Percentiles rank a stretch among this genome's conserved stretches.
Conservation (phyloP, 108 stramenopile genomes). For the Pseudonitzschia multiseries region DNA sequence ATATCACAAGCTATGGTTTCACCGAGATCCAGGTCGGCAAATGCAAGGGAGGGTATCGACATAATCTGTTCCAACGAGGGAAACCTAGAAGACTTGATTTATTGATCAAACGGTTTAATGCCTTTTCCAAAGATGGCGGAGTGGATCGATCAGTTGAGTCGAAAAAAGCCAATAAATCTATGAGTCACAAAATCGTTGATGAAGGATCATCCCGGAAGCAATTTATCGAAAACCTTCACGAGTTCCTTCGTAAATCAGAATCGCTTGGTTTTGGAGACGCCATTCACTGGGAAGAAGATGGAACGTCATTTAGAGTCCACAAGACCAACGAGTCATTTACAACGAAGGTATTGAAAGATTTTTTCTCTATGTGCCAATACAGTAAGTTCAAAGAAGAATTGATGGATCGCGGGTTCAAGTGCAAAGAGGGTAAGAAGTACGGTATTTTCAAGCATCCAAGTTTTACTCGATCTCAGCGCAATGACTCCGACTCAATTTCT, state of each 20-base stretch:
- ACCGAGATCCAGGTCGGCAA: conserved; percentile 5
- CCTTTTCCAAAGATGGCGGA: not conserved
- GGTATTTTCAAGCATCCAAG: not conserved
- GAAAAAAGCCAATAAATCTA: not conserved
- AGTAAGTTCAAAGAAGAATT: not conserved
- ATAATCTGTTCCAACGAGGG: conserved; percentile 7
- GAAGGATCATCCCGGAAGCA: not conserved
- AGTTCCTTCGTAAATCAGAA: not conserved
- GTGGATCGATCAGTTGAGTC: not conserved
- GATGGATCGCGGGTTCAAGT: conserved; percentile 10
- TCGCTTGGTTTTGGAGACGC: not conserved
- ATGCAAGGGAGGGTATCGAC: conserved; percentile 12
- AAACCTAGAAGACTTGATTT: not conserved
- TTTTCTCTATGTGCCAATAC: not conserved
- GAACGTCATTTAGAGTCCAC: conserved; percentile 1
- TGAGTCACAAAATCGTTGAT: not conserved
- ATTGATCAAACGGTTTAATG: not conserved
- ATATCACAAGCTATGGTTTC: conserved; percentile 1
- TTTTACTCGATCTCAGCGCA: not conserved
- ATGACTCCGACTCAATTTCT: not conserved
- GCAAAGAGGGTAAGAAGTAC: conserved; percentile 1
- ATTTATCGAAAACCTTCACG: not conserved
- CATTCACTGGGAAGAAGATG: conserved; percentile 2
- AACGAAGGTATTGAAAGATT: not conserved
- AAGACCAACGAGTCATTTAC: not conserved